Conservation (phyloP, 2,329 filamentous ascomycete species). For the Curvularia verruculosa region DNA sequence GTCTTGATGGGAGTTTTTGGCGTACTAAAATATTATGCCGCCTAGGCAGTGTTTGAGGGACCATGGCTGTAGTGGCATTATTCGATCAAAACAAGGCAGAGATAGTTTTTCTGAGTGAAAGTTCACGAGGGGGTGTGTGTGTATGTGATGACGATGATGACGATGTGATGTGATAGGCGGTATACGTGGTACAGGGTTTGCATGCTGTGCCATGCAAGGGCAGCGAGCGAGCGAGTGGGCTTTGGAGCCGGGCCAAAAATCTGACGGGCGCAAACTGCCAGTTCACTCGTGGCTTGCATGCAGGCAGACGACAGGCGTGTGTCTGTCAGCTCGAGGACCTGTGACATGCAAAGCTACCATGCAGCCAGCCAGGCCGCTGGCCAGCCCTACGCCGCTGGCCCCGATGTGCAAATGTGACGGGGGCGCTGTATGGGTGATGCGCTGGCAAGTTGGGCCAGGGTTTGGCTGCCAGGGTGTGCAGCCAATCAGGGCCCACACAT, state of each 20-base stretch:
- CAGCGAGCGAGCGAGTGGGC: constrained; percentile 6
- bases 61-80: constrained; percentile 6
- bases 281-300: constrained; percentile 20
- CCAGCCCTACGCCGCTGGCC: constrained; percentile 20
- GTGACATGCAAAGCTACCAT: constrained; percentile 21
- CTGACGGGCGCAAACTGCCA: constrained; percentile 20
- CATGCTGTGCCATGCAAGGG: constrained; percentile 1
- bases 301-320: not conserved
- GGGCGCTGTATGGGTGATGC: constrained; percentile 32
- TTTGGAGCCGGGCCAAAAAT: not conserved
- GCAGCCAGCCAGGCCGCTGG: constrained; percentile 14
- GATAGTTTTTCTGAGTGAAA: not conserved
- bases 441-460: constrained; percentile 32
- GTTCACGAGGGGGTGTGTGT: not conserved
- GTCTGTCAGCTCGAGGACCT: not conserved
- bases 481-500: constrained; percentile 23
- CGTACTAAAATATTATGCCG: constrained; percentile 16
- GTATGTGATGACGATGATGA: too few species aligned
- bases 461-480: not conserved
- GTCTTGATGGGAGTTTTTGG: constrained; percentile 21
- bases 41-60: constrained; percentile 1
- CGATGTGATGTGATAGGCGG: constrained; percentile 1
- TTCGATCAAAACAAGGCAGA: constrained; percentile 1
- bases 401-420: constrained; percentile 8
- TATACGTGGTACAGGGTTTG: not conserved